These are phyloP conservation scores for Cyberlindnera sargentensis DNA, from an alignment of 805 yeast genomes.

Conservation along the genomic window DNA sequence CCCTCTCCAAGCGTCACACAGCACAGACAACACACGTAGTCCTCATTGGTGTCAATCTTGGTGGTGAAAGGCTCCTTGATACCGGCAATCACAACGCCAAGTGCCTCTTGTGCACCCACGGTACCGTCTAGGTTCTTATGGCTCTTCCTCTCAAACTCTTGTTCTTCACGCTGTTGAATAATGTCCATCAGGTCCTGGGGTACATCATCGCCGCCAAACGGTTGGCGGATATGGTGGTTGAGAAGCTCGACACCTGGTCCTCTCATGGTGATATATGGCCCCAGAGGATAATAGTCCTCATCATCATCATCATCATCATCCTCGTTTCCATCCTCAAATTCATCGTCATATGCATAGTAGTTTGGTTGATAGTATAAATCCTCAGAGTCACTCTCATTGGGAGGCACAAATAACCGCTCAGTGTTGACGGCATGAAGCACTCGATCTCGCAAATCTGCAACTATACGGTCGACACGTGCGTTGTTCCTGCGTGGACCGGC, in stretches of 20 bases:
- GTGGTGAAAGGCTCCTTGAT: conserved; percentile 15
- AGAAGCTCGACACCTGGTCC: not conserved
- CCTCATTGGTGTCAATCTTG: conserved; percentile 28
- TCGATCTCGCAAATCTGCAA: too few relatives aligned
- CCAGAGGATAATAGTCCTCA: not conserved
- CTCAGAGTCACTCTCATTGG: too few relatives aligned
- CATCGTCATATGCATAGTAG: too few relatives aligned
- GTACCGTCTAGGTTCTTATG: conserved; percentile 9
- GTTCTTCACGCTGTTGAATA: conserved; percentile 17
- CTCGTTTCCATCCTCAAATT: too few relatives aligned
- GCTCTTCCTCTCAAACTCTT: conserved; percentile 10
- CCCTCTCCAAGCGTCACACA: conserved; percentile 72
- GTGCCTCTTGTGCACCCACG: not conserved
- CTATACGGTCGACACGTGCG: too few relatives aligned
- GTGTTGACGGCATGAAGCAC: too few relatives aligned
- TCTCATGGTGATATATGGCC: too few relatives aligned
- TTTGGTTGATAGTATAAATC: too few relatives aligned
- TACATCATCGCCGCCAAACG: conserved; percentile 8
- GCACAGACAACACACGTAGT: conserved; percentile 58
- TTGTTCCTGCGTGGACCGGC: too few relatives aligned
- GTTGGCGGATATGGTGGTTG: not conserved
- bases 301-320: not conserved
- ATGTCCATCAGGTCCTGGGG: conserved; percentile 8
- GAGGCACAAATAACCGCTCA: too few relatives aligned
- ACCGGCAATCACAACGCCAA: not conserved